Evolutionary conservation across 202 grass and related monocot species (phyloP).

Genomic region (Carex sylvatica): DNA sequence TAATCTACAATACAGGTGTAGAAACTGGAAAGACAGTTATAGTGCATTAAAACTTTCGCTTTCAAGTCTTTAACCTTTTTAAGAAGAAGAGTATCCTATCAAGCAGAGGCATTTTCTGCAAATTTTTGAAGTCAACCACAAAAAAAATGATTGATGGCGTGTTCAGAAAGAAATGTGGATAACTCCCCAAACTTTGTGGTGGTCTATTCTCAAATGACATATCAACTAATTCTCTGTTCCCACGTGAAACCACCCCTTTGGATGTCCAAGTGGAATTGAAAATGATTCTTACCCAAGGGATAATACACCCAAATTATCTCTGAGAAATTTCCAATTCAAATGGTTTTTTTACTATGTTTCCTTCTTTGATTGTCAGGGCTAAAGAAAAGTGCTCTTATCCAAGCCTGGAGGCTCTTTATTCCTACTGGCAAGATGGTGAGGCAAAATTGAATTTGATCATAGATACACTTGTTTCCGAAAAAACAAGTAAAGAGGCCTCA

Average conservation of each 20-base stretch:
- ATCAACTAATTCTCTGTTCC: background rate
- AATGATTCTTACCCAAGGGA: background rate
- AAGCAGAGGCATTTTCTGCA: background rate
- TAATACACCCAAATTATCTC: background rate
- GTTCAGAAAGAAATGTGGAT: too few species aligned
- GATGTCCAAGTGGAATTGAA: background rate
- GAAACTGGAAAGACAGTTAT: background rate
- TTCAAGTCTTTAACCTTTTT: background rate
- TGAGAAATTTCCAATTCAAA: background rate
- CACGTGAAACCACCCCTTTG: background rate
- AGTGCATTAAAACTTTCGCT: background rate
- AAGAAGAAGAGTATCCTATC: background rate
- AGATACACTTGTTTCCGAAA: slow-evolving; percentile 13
- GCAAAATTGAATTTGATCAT: slow-evolving; percentile 33
- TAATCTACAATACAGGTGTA: background rate
- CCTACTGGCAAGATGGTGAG: slow-evolving; percentile 27
- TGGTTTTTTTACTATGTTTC: background rate
- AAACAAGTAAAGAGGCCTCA: background rate
- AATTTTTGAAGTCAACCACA: background rate
- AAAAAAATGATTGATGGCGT: background rate
- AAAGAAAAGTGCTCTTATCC: background rate
- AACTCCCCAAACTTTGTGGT: background rate
- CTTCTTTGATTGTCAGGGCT: slow-evolving; percentile 17
- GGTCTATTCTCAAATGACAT: background rate
- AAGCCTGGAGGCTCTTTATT: slow-evolving; percentile 23